Base-by-base conservation (phyloP, 1,139 yeast genomes). In the Schwanniomyces etchellsii region DNA sequence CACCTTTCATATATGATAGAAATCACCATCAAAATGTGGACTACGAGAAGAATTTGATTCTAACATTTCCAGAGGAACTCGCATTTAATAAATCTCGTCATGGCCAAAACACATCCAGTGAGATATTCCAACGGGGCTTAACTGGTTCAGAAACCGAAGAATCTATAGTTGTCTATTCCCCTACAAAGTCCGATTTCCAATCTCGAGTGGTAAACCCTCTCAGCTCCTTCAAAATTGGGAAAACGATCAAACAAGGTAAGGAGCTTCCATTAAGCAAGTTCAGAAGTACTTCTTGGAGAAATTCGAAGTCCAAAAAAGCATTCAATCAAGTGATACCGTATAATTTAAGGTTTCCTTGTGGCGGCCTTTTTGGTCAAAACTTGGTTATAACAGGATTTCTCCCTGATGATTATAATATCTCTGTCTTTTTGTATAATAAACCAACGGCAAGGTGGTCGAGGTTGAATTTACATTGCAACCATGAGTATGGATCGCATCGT, bases 401-500 rank as follows among this genome's bases (percentile, higher is more conserved):
- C 24, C 68, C 74, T 16, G 53, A 57, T 15, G 81, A 76, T 33
- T 64, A 59, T 36, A 75, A 74, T 39, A 71, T 81, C 24, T 70
- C 78, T 4, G 61, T 74, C 27, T 80, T 65, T 48, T 58, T 80
- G 3, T 79, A 67, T 57, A 78, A 80, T 51, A 64, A 65, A 11
- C 74, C 80, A 0, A 70, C 84, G 0, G 74, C 74, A 1, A 72
- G 70, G 43, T 81, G 89, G 88, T 72, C 81, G 1, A 58, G 79
- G 32, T 50, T 81, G 16, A 78, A 74, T 40, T 58, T 71, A 2
- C 64, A 64, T 33, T 78, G 85, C 48, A 64, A 69, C 33, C 79
- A 74, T 41, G 74, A 69, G 29, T 59, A 66, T 28, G 73, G 74
- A 13, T 64, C 71, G 5, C 83, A 80, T 44, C 56, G 81, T 31